Evolutionary conservation across 257 asterid genomes (phyloP), one percentile per base, ranked within the genome.

Genomic region (Catharanthus roseus): DNA sequence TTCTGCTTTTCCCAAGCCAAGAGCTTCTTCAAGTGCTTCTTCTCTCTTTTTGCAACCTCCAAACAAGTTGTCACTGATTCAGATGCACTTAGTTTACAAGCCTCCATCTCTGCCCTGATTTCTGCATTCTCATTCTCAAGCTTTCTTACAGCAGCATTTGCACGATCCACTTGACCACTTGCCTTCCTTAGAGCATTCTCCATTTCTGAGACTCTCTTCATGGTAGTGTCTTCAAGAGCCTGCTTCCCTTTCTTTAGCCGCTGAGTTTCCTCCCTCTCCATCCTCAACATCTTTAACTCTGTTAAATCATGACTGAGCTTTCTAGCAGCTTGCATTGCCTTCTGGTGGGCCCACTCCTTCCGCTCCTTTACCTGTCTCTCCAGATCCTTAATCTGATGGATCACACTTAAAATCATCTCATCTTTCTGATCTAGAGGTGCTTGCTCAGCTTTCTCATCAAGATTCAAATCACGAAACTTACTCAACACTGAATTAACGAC

Each of bases 311-410:
- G 82, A 72, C 96, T 85, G 56, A 93, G 90, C 90, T 88, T 93
- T 68, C 93, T 83, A 16, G 99, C 99, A 67, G 99, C 99, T 81
- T 91, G 96, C 93, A 93, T 87, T 4, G 99, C 97, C 82, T 91
- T 93, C 77, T 91, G 89, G 72, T 89, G 97, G 23, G 97, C 99
- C 99, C 99, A 91, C 34, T 89, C 99, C 78, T 89, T 91, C 24
- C 93, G 82, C 67, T 93, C 99, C 83, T 88, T 87, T 63, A 88
- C 96, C 77, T 89, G 92, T 55, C 81, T 86, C 85, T 93, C 96
- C 18, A 91, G 85, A 72, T 89, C 96, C 87, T 91, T 89, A 60
- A 89, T 85, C 88, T 89, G 95, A 75, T 82, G 88, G 51, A 89
- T 72, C 88, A 91, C 81, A 77, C 85, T 81, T n/a, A 93, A 64